Evolutionary conservation across 2,329 filamentous ascomycete genomes (phyloP).

Genomic region (Colletotrichum sansevieriae): DNA sequence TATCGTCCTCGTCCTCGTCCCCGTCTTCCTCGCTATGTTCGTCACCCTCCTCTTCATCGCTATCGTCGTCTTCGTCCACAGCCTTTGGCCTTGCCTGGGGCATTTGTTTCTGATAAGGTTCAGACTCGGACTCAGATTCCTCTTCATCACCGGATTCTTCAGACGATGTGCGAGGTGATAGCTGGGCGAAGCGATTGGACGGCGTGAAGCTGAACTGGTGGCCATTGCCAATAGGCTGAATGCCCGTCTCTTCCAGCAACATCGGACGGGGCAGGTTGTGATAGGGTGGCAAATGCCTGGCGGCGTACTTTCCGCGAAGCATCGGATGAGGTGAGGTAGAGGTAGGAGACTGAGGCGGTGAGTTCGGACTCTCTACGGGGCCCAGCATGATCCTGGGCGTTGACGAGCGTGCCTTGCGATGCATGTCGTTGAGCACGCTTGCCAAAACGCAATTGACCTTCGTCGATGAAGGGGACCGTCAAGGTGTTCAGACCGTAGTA

Average conservation of each 20-base stretch:
- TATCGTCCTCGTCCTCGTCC: conserved; percentile 22
- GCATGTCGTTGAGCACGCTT: conserved; percentile 45
- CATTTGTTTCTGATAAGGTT: conserved; percentile 10
- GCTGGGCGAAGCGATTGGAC: conserved; percentile 46
- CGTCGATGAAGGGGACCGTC: background rate
- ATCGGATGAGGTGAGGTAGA: conserved; percentile 49
- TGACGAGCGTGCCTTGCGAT: conserved; percentile 54
- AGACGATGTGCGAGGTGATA: conserved; percentile 49
- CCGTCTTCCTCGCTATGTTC: conserved; percentile 8
- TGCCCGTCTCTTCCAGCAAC: conserved; percentile 53
- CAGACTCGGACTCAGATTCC: conserved; percentile 28
- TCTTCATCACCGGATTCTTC: conserved; percentile 45
- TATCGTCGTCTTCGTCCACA: conserved; percentile 32
- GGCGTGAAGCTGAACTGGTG: conserved; percentile 57
- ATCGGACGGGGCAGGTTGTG: conserved; percentile 49
- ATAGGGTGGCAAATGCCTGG: conserved; percentile 50
- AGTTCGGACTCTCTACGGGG: conserved; percentile 56
- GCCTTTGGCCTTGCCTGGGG: background rate
- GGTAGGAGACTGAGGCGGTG: conserved; percentile 63
- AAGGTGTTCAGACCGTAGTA: background rate
- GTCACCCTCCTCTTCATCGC: conserved; percentile 25
- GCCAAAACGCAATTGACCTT: conserved; percentile 13
- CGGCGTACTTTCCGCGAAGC: conserved; percentile 50
- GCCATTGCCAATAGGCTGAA: conserved; percentile 57
- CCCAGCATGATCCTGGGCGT: conserved; percentile 57